Evolutionary conservation across 148 eudicot species (phyloP), one percentile per base, ranked within the genome.

Genomic region (Salicornia ramosissima): DNA sequence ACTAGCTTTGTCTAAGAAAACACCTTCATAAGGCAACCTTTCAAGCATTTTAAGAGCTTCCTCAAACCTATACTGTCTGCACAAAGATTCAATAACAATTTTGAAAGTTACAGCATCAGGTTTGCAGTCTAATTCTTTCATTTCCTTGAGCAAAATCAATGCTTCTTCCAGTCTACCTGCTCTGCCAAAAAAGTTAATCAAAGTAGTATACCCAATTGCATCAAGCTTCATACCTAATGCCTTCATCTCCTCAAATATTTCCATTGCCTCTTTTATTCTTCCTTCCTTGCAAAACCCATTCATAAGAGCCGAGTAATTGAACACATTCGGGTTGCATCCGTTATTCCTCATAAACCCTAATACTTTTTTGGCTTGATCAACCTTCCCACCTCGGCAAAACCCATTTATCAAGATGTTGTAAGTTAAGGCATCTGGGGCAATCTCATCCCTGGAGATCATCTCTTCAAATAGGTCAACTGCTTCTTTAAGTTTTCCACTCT

Each of bases 31-130:
- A 51, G 91, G 91, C 64, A 94, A 68, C 68, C 76, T 82, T 77
- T 91, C 92, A 61, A 95, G 79, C 91, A 94, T 83, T 56, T 65
- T 55, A 30, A 94, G 77, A 60, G 99, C 99, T 76, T 91, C 97
- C 18, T 76, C 67, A 16, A 76, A 80, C 65, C 81, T 85, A 42
- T 78, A 75, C 59, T 83, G 80, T 71, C 87, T 75, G 69, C 89
- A 84, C 54, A 94, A 69, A 52, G 91, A 89, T 72, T 84, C 86
- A 29, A 94, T 82, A 57, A 94, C 62, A 12, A 94, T 80, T 71
- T 87, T 95, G 71, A 78, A 82, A 11, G 96, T 89, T 26, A 91
- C 83, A 39, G 72, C 66, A 80, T 95, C 97, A 11, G 91, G 81
- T 85, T 74, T 89, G 74, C 96, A 87, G 8, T 77, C 82, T 26